These are phyloP conservation scores for Fusarium tjaetaba DNA, from an alignment of 2,329 filamentous ascomycete species.

Conservation along the genomic window DNA sequence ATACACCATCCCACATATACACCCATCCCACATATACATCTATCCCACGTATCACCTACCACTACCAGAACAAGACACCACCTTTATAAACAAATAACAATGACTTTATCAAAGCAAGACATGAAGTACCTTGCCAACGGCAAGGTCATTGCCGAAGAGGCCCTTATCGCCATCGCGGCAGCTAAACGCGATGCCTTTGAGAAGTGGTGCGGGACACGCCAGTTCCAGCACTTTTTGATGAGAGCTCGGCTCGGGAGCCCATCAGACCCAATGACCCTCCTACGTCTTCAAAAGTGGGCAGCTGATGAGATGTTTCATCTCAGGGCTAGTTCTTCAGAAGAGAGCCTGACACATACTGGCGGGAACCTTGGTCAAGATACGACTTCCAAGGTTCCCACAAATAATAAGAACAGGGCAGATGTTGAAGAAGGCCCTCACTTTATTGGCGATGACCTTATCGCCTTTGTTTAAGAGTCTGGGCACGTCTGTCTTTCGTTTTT, in stretches of 20 bases:
- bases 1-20: neutral
- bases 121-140: neutral
- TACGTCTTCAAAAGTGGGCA: neutral
- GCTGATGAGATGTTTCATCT: neutral
- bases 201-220: neutral
- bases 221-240: neutral
- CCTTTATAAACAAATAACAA: neutral
- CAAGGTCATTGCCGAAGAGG: neutral
- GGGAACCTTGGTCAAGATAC: neutral
- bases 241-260: neutral
- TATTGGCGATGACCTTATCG: neutral
- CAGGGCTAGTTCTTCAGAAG: neutral
- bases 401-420: too few relatives aligned
- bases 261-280: neutral
- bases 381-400: neutral
- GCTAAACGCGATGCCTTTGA: neutral
- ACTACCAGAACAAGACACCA: neutral
- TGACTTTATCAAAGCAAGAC: neutral
- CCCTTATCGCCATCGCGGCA: neutral
- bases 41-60: neutral
- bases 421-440: neutral
- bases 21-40: neutral
- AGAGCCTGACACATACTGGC: neutral
- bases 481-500: rapidly evolving
- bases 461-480: neutral